A percentile compares a stretch with the other conserved stretches of the same genome.
phyloP scores from a whole-genome alignment of 2,329 filamentous ascomycete species.

The Ustilaginoidea virens region DNA sequence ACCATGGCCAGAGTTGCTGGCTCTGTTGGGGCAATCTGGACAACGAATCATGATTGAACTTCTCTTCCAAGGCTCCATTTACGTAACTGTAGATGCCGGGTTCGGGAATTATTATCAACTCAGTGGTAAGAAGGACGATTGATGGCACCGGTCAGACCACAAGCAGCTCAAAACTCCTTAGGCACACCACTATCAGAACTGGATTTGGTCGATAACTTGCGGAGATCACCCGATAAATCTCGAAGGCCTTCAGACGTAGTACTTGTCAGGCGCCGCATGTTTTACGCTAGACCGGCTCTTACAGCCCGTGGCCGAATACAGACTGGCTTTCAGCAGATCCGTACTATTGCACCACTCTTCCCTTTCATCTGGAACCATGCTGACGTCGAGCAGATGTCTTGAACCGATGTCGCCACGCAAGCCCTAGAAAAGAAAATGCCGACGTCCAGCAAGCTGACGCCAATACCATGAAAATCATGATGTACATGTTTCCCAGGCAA shows the following conservation, averaged over 20 bases:
- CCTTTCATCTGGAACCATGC: not conserved
- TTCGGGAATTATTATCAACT: slow-evolving; percentile 61
- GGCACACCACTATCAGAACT: slow-evolving; percentile 36
- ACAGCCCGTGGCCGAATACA: slow-evolving; percentile 52
- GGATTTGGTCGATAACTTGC: slow-evolving; percentile 8
- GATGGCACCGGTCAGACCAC: slow-evolving; percentile 4
- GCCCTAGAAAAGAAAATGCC: not conserved
- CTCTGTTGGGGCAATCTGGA: slow-evolving; percentile 57
- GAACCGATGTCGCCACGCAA: slow-evolving; percentile 43
- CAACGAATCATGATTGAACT: slow-evolving; percentile 66
- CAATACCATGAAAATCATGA: slow-evolving; percentile 59
- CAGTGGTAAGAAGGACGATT: slow-evolving; percentile 61
- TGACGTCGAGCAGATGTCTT: slow-evolving; percentile 49
- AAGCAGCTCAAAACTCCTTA: no score
- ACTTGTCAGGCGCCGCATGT: slow-evolving; percentile 69
- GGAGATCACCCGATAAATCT: not conserved
- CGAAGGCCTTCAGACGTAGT: slow-evolving; percentile 42
- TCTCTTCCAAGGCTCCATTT: slow-evolving; percentile 65
- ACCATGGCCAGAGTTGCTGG: slow-evolving; percentile 63
- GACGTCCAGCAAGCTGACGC: slow-evolving; percentile 11
- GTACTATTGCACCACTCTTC: slow-evolving; percentile 33
- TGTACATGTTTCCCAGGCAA: slow-evolving; percentile 86
- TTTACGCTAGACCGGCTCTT: slow-evolving; percentile 64
- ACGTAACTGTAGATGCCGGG: slow-evolving; percentile 42
- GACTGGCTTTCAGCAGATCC: slow-evolving; percentile 67